Conservation (phyloP, 1,284 basidiomycete species). For the Takashimella koratensis region DNA sequence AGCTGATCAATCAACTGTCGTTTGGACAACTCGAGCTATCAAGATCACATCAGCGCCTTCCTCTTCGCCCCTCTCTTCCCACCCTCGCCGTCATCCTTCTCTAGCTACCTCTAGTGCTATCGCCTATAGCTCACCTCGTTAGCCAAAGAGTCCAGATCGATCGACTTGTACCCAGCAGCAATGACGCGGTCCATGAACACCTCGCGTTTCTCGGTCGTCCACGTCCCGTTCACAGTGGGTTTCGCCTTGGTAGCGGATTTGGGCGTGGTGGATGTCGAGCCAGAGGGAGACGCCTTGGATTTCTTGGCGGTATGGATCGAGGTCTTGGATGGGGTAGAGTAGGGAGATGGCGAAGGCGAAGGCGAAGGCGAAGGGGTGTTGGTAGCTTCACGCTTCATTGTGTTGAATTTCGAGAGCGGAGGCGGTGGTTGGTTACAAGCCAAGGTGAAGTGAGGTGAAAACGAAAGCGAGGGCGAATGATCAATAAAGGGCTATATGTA, state of each 20-base stretch:
- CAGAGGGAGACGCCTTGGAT: too few relatives aligned
- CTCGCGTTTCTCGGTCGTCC: constrained; percentile 21
- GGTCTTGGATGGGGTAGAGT: neutral
- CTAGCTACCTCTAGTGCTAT: too few relatives aligned
- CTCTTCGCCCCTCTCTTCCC: too few relatives aligned
- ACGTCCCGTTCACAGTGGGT: constrained; percentile 1
- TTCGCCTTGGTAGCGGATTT: neutral
- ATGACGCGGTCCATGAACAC: constrained; percentile 27
- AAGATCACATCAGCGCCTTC: constrained; percentile 3
- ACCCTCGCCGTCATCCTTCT: too few relatives aligned
- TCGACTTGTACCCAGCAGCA: constrained; percentile 19
- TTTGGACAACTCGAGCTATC: neutral
- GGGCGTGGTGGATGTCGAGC: neutral
- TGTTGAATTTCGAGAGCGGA: too few relatives aligned
- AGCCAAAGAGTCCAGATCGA: constrained; percentile 18
- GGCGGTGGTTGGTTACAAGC: too few relatives aligned
- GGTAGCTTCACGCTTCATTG: neutral
- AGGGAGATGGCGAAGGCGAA: neutral
- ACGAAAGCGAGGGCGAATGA: too few relatives aligned
- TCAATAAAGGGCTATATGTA: too few relatives aligned
- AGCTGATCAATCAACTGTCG: neutral
- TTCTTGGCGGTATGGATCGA: too few relatives aligned
- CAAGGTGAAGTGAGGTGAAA: too few relatives aligned
- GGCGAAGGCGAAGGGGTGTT: neutral
- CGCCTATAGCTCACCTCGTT: constrained; percentile 24